Conservation (phyloP, 371 early-diverging fungal species). For the Mortierella sp. region DNA sequence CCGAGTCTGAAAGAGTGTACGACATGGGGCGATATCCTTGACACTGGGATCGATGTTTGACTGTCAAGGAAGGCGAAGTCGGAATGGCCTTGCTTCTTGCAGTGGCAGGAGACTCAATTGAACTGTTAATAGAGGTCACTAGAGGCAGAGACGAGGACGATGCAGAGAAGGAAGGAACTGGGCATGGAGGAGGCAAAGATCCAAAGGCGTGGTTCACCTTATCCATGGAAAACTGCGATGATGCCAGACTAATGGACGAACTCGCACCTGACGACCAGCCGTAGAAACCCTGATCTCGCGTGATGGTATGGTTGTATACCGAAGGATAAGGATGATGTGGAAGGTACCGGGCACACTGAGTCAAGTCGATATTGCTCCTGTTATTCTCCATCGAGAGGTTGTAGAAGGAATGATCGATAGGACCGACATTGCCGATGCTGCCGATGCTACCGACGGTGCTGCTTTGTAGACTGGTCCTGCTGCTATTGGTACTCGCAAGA, state of each 20-base stretch:
- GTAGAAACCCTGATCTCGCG: slow-evolving; percentile 35
- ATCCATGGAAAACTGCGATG: slow-evolving; percentile 26
- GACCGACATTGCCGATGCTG: slow-evolving; percentile 16
- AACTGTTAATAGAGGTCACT: slow-evolving; percentile 23
- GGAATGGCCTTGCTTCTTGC: slow-evolving; percentile 8
- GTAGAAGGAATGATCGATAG: slow-evolving; percentile 27
- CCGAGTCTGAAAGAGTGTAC: slow-evolving; percentile 7
- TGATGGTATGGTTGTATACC: slow-evolving; percentile 22
- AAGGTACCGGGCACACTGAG: slow-evolving; percentile 17
- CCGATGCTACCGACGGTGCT: slow-evolving; percentile 2
- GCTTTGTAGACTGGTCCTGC: slow-evolving; percentile 5
- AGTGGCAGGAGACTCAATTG: slow-evolving; percentile 26
- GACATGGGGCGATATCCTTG: slow-evolving; percentile 13
- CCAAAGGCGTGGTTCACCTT: slow-evolving; percentile 42
- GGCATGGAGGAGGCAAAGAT: slow-evolving; percentile 40
- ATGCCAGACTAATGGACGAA: slow-evolving; percentile 21
- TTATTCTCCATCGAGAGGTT: slow-evolving; percentile 38
- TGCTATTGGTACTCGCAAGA: slow-evolving; percentile 25
- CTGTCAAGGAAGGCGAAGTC: slow-evolving; percentile 15
- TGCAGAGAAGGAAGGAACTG: slow-evolving; percentile 21
- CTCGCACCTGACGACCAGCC: slow-evolving; percentile 25
- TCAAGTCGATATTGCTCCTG: slow-evolving; percentile 36
- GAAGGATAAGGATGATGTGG: slow-evolving; percentile 25
- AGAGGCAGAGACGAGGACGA: slow-evolving; percentile 40
- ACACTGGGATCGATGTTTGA: slow-evolving; percentile 4